phyloP scores from a whole-genome alignment of 2,329 filamentous ascomycete species.

The Aspergillus sp. region DNA sequence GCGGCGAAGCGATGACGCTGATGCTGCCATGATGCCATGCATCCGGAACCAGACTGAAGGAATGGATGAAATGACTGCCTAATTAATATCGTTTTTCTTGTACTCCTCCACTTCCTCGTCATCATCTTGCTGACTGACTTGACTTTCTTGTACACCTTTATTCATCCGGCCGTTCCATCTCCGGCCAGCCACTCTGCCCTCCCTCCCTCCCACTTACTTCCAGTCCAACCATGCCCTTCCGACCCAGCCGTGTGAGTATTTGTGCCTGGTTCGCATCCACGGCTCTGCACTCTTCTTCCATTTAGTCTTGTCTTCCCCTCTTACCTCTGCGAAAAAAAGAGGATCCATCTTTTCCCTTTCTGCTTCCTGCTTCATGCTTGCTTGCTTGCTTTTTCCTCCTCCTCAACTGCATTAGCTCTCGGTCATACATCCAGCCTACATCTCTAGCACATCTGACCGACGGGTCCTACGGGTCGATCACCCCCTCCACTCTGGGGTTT shows the following conservation, averaged over 20 bases:
- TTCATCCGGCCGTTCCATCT: slow-evolving; percentile 1
- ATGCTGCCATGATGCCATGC: slow-evolving; percentile 11
- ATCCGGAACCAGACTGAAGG: background rate
- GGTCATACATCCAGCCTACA: background rate
- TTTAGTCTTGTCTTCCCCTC: background rate
- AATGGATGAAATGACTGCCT: too few species aligned
- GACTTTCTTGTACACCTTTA: background rate
- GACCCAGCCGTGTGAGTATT: slow-evolving; percentile 18
- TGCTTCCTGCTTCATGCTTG: background rate
- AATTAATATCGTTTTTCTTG: background rate
- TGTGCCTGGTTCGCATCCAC: slow-evolving; percentile 9
- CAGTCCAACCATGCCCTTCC: slow-evolving; percentile 18
- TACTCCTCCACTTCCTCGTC: slow-evolving; percentile 8
- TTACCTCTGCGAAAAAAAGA: too few species aligned
- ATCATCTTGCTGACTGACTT: slow-evolving; percentile 2
- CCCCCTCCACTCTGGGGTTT: background rate
- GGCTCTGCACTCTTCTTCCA: background rate
- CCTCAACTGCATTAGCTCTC: background rate
- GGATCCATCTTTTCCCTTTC: background rate
- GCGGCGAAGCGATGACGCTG: background rate
- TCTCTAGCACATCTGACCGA: background rate
- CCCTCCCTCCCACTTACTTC: background rate
- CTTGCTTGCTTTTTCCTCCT: background rate
- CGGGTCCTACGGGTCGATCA: background rate
- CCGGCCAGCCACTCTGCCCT: slow-evolving; percentile 13